phyloP scores from a whole-genome alignment of 2,329 filamentous ascomycete genomes.

The Fusarium sp. region DNA sequence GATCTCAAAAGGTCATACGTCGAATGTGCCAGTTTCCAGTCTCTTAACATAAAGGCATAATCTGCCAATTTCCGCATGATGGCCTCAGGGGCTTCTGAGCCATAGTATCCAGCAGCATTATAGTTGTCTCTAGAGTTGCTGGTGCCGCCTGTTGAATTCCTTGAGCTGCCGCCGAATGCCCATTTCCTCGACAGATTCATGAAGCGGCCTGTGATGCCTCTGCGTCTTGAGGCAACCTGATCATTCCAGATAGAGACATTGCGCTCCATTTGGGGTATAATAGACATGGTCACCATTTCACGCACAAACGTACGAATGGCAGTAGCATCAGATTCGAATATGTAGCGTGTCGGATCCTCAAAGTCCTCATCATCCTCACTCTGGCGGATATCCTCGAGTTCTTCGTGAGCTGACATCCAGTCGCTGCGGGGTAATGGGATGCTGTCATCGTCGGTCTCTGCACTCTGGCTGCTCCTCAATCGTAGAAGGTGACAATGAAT shows the following conservation, averaged over 20 bases:
- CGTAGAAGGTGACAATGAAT: constrained; percentile 93
- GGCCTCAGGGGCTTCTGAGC: constrained; percentile 85
- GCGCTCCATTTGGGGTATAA: constrained; percentile 96
- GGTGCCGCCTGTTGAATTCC: constrained; percentile 66
- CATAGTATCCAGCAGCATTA: constrained; percentile 83
- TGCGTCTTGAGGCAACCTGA: constrained; percentile 89
- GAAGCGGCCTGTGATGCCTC: constrained; percentile 91
- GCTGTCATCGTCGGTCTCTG: constrained; percentile 91
- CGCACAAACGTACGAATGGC: constrained; percentile 90
- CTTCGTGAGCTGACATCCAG: constrained; percentile 90
- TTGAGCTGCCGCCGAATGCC: constrained; percentile 78
- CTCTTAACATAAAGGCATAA: constrained; percentile 95
- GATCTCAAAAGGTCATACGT: constrained; percentile 90
- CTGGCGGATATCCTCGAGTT: constrained; percentile 77
- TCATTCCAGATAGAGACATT: constrained; percentile 95
- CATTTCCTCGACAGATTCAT: constrained; percentile 93
- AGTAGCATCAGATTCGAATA: constrained; percentile 92
- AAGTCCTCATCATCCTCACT: constrained; percentile 76
- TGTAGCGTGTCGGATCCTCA: constrained; percentile 77
- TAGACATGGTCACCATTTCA: constrained; percentile 94
- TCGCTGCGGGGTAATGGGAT: constrained; percentile 82
- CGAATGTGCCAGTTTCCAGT: constrained; percentile 91
- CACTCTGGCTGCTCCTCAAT: constrained; percentile 84
- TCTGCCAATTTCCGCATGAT: constrained; percentile 93
- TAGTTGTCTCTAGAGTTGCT: constrained; percentile 74